phyloP scores from a whole-genome alignment of 2,329 filamentous ascomycete species.

The Fusarium pseudograminearum region DNA sequence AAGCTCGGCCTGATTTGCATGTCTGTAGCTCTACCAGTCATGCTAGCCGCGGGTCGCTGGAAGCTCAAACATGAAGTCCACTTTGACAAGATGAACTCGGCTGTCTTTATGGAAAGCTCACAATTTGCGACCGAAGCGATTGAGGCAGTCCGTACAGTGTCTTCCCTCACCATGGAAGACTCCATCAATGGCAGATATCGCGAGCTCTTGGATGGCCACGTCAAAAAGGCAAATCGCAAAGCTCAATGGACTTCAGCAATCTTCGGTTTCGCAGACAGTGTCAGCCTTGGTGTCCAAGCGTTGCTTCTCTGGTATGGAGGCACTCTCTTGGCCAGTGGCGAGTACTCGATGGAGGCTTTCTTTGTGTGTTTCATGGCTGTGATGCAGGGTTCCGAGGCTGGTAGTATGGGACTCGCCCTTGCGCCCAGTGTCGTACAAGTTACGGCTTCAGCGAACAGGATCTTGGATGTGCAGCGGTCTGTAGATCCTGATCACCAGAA shows the following conservation, averaged over 20 bases:
- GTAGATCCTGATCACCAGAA: constrained; percentile 1
- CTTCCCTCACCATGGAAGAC: constrained; percentile 70
- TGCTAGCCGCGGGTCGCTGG: constrained; percentile 52
- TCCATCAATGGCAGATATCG: constrained; percentile 59
- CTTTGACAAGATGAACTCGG: constrained; percentile 68
- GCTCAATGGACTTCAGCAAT: constrained; percentile 51
- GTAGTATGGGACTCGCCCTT: constrained; percentile 27
- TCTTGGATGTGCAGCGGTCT: constrained; percentile 48
- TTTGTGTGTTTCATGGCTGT: constrained; percentile 66
- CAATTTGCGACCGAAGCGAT: constrained; percentile 73
- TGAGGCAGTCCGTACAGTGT: constrained; percentile 71
- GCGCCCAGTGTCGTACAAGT: constrained; percentile 41
- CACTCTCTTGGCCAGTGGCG: constrained; percentile 37
- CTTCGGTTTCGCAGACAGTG: constrained; percentile 56
- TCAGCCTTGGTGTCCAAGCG: constrained; percentile 56
- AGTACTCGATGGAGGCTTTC: constrained; percentile 59
- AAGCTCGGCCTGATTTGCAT: constrained; percentile 55
- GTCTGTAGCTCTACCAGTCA: constrained; percentile 52
- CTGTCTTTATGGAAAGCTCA: constrained; percentile 69
- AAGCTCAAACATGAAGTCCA: constrained; percentile 62
- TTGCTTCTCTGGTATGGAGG: constrained; percentile 66
- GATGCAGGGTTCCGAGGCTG: constrained; percentile 63
- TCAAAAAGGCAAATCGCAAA: constrained; percentile 49
- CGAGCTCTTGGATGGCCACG: constrained; percentile 52
- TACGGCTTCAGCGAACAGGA: constrained; percentile 36